phyloP scores from a whole-genome alignment of 148 eudicot genomes.

The Arctostaphylos glauca region DNA sequence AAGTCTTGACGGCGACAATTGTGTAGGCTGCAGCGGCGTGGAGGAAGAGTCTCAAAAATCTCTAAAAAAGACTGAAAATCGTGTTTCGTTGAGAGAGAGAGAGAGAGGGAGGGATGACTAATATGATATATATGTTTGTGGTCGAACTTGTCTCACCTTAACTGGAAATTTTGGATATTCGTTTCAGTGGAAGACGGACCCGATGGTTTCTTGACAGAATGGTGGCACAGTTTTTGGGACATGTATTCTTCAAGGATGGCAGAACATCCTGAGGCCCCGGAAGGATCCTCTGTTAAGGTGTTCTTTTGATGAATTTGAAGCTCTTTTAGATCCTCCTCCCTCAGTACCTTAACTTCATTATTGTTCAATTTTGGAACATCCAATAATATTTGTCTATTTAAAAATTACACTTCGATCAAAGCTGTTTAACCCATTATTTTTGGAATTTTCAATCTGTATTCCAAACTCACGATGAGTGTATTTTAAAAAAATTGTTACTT shows the following conservation, averaged over 20 bases:
- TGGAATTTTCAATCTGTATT: background rate
- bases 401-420: too few relatives aligned
- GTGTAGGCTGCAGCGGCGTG: too few relatives aligned
- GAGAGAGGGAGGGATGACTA: background rate
- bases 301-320: background rate
- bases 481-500: background rate
- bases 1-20: too few relatives aligned
- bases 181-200: background rate
- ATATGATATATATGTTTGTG: background rate
- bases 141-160: background rate
- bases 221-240: constrained; percentile 15
- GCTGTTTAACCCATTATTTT: background rate
- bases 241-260: constrained; percentile 15
- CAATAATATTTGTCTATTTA: too few relatives aligned
- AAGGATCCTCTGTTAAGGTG: constrained; percentile 5
- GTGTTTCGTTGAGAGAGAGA: too few relatives aligned
- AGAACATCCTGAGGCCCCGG: constrained; percentile 1
- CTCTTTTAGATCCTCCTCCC: background rate
- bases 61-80: too few relatives aligned
- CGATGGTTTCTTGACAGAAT: background rate
- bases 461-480: background rate
- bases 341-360: background rate
- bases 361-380: too few relatives aligned
- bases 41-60: too few relatives aligned
- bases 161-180: background rate